phyloP scores from a whole-genome alignment of 768 basidiomycete species.

The Tricholoma sp. region DNA sequence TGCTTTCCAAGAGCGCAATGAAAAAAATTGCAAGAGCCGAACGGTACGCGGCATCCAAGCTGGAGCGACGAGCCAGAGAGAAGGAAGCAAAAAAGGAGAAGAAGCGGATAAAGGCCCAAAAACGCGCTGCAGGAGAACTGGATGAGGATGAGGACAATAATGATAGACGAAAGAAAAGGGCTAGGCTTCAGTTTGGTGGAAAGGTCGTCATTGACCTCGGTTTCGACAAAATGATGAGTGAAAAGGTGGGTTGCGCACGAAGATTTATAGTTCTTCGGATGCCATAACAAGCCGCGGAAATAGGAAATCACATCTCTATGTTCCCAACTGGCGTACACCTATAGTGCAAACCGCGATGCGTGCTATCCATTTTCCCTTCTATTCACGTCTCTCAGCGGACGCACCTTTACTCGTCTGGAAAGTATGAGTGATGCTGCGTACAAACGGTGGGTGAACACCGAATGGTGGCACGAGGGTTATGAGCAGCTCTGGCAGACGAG shows the following conservation, averaged over 20 bases:
- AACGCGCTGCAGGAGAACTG: constrained; percentile 61
- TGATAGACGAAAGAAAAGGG: constrained; percentile 35
- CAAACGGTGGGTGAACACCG: constrained; percentile 73
- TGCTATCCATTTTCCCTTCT: constrained; percentile 67
- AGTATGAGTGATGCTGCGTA: constrained; percentile 61
- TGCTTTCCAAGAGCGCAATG: constrained; percentile 72
- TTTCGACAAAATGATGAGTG: constrained; percentile 90
- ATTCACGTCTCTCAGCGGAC: constrained; percentile 77
- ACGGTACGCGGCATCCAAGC: constrained; percentile 58
- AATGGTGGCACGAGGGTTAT: constrained; percentile 81
- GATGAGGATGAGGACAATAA: constrained; percentile 39
- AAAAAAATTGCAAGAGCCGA: constrained; percentile 75
- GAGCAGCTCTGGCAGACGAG: constrained; percentile 55
- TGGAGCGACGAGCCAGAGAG: constrained; percentile 71
- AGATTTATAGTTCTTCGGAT: constrained; percentile 3
- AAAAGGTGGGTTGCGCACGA: constrained; percentile 59
- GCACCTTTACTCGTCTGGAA: constrained; percentile 62
- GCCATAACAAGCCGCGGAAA: constrained; percentile 14
- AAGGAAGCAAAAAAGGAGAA: constrained; percentile 75
- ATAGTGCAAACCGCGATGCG: constrained; percentile 80
- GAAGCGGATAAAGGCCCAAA: constrained; percentile 54
- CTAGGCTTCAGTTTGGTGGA: constrained; percentile 47
- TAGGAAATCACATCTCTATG: constrained; percentile 90
- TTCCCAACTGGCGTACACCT: constrained; percentile 88
- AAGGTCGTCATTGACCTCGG: constrained; percentile 81